Conservation (phyloP, 352 stramenopile genomes). For the Globisporangium polare region DNA sequence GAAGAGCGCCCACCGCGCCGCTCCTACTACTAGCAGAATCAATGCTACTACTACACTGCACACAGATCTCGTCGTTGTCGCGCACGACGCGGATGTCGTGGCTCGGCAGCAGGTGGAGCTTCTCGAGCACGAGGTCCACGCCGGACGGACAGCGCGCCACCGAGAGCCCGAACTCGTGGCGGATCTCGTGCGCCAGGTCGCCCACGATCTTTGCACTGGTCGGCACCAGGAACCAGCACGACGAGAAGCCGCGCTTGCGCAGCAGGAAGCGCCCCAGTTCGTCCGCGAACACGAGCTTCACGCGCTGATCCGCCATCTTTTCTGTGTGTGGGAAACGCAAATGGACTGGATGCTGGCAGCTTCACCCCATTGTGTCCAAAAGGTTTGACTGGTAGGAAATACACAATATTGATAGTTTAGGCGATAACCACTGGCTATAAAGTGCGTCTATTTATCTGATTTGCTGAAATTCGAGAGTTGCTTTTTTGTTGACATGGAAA, state of each 20-base stretch:
- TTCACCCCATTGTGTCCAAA: too few species aligned
- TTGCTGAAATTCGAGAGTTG: too few species aligned
- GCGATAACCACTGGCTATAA: too few species aligned
- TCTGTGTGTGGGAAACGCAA: not conserved
- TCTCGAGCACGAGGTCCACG: conserved; percentile 54
- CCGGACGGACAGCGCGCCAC: conserved; percentile 34
- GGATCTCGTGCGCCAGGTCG: conserved; percentile 53
- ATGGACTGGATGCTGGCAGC: too few species aligned
- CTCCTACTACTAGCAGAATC: not conserved
- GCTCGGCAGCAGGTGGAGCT: conserved; percentile 52
- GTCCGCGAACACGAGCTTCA: conserved; percentile 57
- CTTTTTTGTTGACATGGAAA: too few species aligned
- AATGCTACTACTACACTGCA: conserved; percentile 31
- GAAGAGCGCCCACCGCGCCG: not conserved
- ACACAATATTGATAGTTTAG: too few species aligned
- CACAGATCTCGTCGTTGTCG: conserved; percentile 52
- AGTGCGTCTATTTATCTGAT: too few species aligned
- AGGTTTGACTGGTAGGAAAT: too few species aligned
- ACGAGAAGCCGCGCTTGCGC: conserved; percentile 41
- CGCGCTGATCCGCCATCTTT: conserved; percentile 26
- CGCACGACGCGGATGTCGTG: conserved; percentile 55
- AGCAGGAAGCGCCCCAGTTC: conserved; percentile 43
- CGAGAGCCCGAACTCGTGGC: conserved; percentile 50
- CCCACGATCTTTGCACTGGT: conserved; percentile 41
- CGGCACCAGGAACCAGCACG: conserved; percentile 70